A percentile compares a stretch with the other conserved stretches of the same genome.
These are phyloP conservation scores for Brassica hybrid DNA, from an alignment of 441 rosid species.

Conservation along the genomic window DNA sequence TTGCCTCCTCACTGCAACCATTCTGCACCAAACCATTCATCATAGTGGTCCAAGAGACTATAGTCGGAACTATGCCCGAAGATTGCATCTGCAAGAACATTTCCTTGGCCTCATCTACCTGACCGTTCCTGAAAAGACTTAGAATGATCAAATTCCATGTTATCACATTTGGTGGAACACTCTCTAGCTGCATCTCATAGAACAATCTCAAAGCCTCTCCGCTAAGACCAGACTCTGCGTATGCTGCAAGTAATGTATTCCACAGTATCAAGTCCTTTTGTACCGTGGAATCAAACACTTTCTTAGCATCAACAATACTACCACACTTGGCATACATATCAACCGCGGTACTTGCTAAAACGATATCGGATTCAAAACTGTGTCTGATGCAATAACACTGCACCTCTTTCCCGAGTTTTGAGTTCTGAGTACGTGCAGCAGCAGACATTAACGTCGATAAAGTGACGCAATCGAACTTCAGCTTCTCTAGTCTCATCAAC, in stretches of 20 bases:
- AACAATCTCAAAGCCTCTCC: slow-evolving; percentile 74
- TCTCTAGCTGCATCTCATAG: slow-evolving; percentile 75
- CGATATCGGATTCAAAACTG: slow-evolving; percentile 57
- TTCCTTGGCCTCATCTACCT: slow-evolving; percentile 61
- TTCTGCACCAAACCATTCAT: slow-evolving; percentile 64
- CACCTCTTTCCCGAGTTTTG: slow-evolving; percentile 63
- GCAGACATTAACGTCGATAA: slow-evolving; percentile 64
- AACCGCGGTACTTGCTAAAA: slow-evolving; percentile 54
- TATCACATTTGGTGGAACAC: slow-evolving; percentile 62
- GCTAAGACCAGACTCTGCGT: slow-evolving; percentile 60
- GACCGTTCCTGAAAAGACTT: slow-evolving; percentile 59
- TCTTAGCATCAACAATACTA: slow-evolving; percentile 54
- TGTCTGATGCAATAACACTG: slow-evolving; percentile 75
- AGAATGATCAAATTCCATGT: slow-evolving; percentile 74
- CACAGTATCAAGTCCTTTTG: slow-evolving; percentile 62
- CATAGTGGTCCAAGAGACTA: slow-evolving; percentile 61
- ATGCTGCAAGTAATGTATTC: slow-evolving; percentile 69
- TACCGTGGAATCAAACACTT: slow-evolving; percentile 53
- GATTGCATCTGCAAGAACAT: slow-evolving; percentile 72
- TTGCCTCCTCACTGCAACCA: slow-evolving; percentile 52
- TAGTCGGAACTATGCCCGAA: slow-evolving; percentile 53
- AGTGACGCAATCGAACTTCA: slow-evolving; percentile 78
- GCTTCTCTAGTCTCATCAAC: slow-evolving; percentile 55
- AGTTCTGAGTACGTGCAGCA: slow-evolving; percentile 50
- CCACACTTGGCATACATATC: slow-evolving; percentile 77